Evolutionary conservation across 805 yeast genomes (phyloP).

Genomic region (Teunomyces stri): DNA sequence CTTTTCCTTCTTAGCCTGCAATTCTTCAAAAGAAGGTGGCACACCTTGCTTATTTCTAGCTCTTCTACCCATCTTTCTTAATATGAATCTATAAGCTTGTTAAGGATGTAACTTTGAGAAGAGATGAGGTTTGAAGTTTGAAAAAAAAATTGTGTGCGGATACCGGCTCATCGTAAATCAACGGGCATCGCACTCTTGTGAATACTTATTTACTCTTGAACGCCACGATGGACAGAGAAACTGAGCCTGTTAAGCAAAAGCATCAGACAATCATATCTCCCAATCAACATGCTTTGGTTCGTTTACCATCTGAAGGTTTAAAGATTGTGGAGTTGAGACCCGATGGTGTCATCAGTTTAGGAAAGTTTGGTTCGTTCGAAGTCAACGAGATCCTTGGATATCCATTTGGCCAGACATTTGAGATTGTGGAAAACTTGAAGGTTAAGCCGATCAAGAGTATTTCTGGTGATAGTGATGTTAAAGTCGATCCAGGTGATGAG

Average conservation of each 20-base stretch:
- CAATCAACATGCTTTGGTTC: constrained; percentile 58
- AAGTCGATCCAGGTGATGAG: constrained; percentile 22
- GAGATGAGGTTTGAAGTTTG: constrained; percentile 6
- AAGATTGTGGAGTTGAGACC: constrained; percentile 67
- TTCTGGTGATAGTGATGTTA: constrained; percentile 24
- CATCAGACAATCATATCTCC: constrained; percentile 34
- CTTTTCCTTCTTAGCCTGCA: constrained; percentile 43
- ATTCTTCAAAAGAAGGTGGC: constrained; percentile 87
- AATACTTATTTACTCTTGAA: background rate
- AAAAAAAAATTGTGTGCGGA: constrained; percentile 2
- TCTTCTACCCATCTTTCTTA: constrained; percentile 78
- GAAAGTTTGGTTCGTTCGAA: constrained; percentile 86
- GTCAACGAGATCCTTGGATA: constrained; percentile 75
- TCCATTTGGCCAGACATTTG: constrained; percentile 88
- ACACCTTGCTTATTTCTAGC: constrained; percentile 89
- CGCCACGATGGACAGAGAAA: constrained; percentile 2
- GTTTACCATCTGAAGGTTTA: constrained; percentile 78
- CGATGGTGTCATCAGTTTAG: constrained; percentile 65
- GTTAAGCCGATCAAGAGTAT: constrained; percentile 49
- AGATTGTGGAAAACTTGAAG: constrained; percentile 57
- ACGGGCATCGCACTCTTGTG: constrained; percentile 1
- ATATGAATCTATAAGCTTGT: background rate
- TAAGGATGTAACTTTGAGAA: background rate
- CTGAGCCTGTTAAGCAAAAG: constrained; percentile 5
- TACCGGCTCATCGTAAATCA: constrained; percentile 3